phyloP scores from a whole-genome alignment of 2,329 filamentous ascomycete species.

The Peltaster fructicola region DNA sequence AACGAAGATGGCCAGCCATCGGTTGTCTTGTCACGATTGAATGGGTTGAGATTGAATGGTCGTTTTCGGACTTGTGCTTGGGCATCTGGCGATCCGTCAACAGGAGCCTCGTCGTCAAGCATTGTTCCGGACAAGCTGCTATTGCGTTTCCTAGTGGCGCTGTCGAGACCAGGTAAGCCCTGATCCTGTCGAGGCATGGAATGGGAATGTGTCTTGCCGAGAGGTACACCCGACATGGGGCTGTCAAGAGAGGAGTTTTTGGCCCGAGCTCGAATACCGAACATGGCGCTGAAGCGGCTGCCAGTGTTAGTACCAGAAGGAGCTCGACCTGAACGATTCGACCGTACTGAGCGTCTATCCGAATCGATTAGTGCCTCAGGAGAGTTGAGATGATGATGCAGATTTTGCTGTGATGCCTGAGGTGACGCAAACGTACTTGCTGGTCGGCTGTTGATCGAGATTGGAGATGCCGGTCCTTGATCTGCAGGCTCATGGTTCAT shows the following conservation, averaged over 20 bases:
- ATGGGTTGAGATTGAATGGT: conserved; percentile 32
- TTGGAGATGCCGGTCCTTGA: conserved; percentile 25
- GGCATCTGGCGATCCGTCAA: too few species aligned
- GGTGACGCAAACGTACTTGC: conserved; percentile 31
- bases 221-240: conserved; percentile 48
- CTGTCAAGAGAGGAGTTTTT: conserved; percentile 46
- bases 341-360: conserved; percentile 30
- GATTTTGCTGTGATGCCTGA: conserved; percentile 27
- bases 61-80: too few species aligned
- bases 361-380: conserved; percentile 25
- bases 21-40: conserved; percentile 14
- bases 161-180: conserved; percentile 16
- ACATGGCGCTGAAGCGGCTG: conserved; percentile 34
- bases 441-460: conserved; percentile 24
- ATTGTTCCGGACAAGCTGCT: conserved; percentile 31
- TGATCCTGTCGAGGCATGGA: conserved; percentile 49
- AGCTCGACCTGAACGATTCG: conserved; percentile 31
- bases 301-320: conserved; percentile 26
- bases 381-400: conserved; percentile 23
- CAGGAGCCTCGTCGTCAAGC: conserved; percentile 27
- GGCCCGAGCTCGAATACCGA: conserved; percentile 39
- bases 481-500: conserved; percentile 7
- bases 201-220: conserved; percentile 48
- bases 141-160: conserved; percentile 27
- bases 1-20: conserved; percentile 26